Base-by-base conservation (phyloP, 2,329 filamentous ascomycete species). In the Coniochaeta sp. region DNA sequence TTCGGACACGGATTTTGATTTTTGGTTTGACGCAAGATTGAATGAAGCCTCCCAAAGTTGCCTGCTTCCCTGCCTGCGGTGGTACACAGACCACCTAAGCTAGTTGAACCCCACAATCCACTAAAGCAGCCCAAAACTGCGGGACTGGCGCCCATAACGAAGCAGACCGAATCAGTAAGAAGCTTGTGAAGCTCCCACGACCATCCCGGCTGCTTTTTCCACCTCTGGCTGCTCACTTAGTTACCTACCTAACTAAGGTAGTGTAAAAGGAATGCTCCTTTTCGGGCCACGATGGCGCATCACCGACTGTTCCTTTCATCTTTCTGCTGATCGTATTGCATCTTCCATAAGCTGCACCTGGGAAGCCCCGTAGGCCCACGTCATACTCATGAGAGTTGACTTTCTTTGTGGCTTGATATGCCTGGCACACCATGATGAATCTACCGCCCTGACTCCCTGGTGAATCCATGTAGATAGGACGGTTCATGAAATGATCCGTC, bases 31-130 rank as follows among this genome's bases (percentile, higher is more conserved):
- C 38, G 60, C 50, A 44, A 31, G 47, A 5, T 31, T 9, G 43
- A 47, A 24, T 47, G n/a, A 24, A 47, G 47, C 47, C 2, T 40
- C 38, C 47, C 26, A 26, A 47, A 24, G 43, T 47, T n/a, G 22
- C 38, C 28, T 43, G 54, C 28, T 54, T 33, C 26, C 31, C 55
- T 60, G 54, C 52, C 56, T 54, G 17, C 33, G n/a, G 47, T 52
- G 17, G 56, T 56, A 63, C 63, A 63, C 62, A 62, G 64, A 59
- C 63, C 64, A 63, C 59, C 47, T 6, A 31, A 52, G 47, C 47
- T 31, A 52, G 31, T 47, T 47, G n/a, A 1, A 31, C 22, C 47
- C 47, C 47, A 52, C 47, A 52, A 24, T 52, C 47, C 24, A 52
- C 47, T 17, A 28, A 28, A 52, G 28, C n/a, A n/a, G 28, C 28